Evolutionary conservation across 192 early-diverging fungal species (phyloP), one percentile per base, ranked within the genome.

Genomic region (Allomyces macrogynus): DNA sequence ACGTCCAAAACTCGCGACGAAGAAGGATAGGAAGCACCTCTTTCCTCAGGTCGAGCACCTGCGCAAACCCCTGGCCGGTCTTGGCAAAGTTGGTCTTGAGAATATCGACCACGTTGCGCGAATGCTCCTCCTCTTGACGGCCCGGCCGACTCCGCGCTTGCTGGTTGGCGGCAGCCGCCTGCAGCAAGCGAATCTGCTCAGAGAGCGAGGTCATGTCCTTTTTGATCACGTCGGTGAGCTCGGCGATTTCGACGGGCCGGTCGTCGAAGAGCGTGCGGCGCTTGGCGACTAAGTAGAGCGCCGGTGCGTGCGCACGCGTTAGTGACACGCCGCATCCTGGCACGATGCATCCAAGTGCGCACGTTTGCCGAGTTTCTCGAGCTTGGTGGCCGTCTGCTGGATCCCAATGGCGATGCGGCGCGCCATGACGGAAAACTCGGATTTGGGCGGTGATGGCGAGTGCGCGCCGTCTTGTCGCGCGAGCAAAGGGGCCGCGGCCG

Each of bases 231-330:
- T 84, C 87, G 18, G 92, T 91, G 66, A 99, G 81, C 74, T 93
- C 87, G 66, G 89, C 93, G 67, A 99, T 97, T 68, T 99, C 95
- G 10, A 84, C 81, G 12, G 95, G 91, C 70, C 84, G 85, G 77
- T 99, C 97, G 73, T 99, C 95, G 68, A 99, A 97, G 66, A 99
- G 74, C 3, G 95, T 90, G 73, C 92, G 92, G 63, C 90, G 77
- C 64, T 92, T 92, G n/a, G 96, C 96, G 68, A 99, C 80, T 74
- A 57, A n/a, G n/a, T n/a, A n/a, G 12, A 54, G 44, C 26, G 32
- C 32, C 32, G 32, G 32, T 40, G 32, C 32, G 8, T 7, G 32
- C 32, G 32, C 8, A n/a, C n/a, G n/a, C n/a, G n/a, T n/a, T 40
- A 40, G 32, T 7, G 26, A 27, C 26, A 27, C 26, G 7, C 7